Evolutionary conservation across 257 asterid species (phyloP).

Genomic region (Misopates orontium): DNA sequence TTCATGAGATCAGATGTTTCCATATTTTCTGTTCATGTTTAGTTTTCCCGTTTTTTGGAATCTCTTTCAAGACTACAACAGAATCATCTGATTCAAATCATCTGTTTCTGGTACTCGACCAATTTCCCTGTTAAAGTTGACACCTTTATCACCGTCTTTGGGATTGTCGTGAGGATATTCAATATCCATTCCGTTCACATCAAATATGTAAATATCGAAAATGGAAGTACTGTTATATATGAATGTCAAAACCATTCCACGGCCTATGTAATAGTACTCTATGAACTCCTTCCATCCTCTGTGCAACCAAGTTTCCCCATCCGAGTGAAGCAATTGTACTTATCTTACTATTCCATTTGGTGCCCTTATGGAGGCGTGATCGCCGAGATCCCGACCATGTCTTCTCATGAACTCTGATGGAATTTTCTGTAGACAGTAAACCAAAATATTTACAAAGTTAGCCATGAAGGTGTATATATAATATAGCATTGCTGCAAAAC

Average conservation of each 20-base stretch:
- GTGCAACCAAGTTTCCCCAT: neutral
- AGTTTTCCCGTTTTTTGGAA: neutral
- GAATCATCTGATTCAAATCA: constrained; percentile 17
- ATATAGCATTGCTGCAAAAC: too few species aligned
- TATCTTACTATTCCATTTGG: neutral
- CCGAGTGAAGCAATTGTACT: neutral
- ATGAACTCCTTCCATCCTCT: neutral
- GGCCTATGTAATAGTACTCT: neutral
- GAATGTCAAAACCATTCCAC: constrained; percentile 29
- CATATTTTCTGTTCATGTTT: neutral
- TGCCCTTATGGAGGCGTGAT: constrained; percentile 2
- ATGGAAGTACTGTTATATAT: constrained; percentile 20
- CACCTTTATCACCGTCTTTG: too few species aligned
- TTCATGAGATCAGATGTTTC: neutral
- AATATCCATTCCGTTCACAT: constrained; percentile 31
- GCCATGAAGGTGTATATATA: neutral
- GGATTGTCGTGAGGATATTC: constrained; percentile 26
- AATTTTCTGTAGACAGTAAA: too few species aligned
- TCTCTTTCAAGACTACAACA: neutral
- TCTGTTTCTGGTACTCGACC: too few species aligned
- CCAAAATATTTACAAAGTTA: too few species aligned
- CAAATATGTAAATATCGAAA: constrained; percentile 37
- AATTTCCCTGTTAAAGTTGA: too few species aligned
- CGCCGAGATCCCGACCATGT: constrained; percentile 24
- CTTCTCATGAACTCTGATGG: too few species aligned